A percentile compares a stretch with the other conserved stretches of the same genome.
These are phyloP conservation scores for Colletotrichum plurivorum DNA, from an alignment of 2,329 filamentous ascomycete species.

Conservation along the genomic window DNA sequence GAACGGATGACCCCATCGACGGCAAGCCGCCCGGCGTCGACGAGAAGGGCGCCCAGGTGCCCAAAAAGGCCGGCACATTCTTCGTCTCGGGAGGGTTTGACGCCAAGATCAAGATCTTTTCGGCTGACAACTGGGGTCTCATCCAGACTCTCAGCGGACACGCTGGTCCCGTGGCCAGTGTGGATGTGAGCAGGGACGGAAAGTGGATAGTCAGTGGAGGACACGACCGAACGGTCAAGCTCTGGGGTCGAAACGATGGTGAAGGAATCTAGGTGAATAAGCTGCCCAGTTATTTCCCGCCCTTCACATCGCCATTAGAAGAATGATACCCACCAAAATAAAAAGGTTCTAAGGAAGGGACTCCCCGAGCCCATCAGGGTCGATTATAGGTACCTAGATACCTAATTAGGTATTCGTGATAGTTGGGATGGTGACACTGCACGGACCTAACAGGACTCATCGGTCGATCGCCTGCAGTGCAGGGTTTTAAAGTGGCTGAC, in stretches of 20 bases:
- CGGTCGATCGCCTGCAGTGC: neutral
- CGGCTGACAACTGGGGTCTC: conserved; percentile 94
- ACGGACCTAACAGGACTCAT: neutral
- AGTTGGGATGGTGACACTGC: neutral
- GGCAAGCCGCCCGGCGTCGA: conserved; percentile 72
- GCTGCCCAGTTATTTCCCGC: neutral
- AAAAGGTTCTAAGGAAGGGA: neutral
- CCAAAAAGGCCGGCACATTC: conserved; percentile 92
- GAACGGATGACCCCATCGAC: conserved; percentile 79
- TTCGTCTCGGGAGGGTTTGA: conserved; percentile 94
- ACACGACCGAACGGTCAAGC: conserved; percentile 94
- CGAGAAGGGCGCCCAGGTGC: conserved; percentile 75
- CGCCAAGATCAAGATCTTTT: conserved; percentile 95
- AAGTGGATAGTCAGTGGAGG: conserved; percentile 96
- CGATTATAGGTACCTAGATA: neutral
- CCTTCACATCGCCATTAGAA: neutral
- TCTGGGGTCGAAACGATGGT: conserved; percentile 91
- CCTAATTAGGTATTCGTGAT: neutral
- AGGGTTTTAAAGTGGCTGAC: conserved; percentile 9
- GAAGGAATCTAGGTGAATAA: conserved; percentile 59
- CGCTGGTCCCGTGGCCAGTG: conserved; percentile 90
- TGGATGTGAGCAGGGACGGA: conserved; percentile 88
- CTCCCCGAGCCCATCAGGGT: too few relatives aligned
- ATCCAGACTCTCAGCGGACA: conserved; percentile 91
- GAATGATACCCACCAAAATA: conserved; percentile 27